Conservation (phyloP, 2,329 filamentous ascomycete genomes). For the Botryotinia narcissicola region DNA sequence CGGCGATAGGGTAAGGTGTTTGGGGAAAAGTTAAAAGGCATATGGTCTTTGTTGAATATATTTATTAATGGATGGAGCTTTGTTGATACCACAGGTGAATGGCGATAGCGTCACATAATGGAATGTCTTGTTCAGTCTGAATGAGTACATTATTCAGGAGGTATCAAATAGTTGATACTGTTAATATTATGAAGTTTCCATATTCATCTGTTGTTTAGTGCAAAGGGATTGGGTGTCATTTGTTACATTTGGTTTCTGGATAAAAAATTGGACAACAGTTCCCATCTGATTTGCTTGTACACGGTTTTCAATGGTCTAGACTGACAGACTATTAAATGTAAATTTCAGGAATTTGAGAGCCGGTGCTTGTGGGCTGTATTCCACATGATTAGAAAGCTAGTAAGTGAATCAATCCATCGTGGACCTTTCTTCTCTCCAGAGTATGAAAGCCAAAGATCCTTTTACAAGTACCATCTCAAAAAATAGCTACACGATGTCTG, state of each 20-base stretch:
- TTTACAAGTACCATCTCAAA: background rate
- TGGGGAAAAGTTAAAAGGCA: background rate
- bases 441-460: background rate
- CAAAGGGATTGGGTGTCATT: background rate
- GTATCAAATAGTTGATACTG: background rate
- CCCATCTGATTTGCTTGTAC: background rate
- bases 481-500: background rate
- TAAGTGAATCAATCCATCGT: background rate
- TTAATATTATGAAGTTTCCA: constrained; percentile 8
- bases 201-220: background rate
- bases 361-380: background rate
- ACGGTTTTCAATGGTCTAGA: background rate
- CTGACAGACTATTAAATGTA: background rate
- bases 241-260: background rate
- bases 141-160: background rate
- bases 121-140: background rate
- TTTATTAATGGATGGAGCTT: constrained; percentile 16
- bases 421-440: background rate
- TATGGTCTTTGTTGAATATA: constrained; percentile 8
- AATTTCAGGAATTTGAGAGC: background rate
- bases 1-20: constrained; percentile 2
- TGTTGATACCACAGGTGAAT: constrained; percentile 12
- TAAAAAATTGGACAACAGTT: background rate
- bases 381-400: background rate
- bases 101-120: background rate